Percentiles rank a stretch among this genome's conserved stretches.
Conservation (phyloP, 257 asterid genomes). For the Thymus mandschuricus region DNA sequence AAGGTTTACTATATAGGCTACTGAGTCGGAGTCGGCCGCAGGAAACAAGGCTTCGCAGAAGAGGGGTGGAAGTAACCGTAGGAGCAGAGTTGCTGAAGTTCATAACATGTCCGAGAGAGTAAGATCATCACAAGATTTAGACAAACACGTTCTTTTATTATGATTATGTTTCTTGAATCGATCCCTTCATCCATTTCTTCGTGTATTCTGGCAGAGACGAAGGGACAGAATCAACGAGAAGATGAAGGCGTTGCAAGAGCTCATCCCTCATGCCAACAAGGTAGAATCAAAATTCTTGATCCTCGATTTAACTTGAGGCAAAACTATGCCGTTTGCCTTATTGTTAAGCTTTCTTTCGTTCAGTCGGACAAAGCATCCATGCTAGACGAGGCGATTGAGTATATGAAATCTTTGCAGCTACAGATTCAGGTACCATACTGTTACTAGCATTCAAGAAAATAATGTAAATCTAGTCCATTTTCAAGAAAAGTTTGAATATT, state of each 20-base stretch:
- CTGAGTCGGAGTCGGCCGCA: constrained; percentile 59
- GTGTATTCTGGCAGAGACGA: constrained; percentile 53
- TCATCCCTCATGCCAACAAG: constrained; percentile 85
- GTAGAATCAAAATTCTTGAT: constrained; percentile 37
- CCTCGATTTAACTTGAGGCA: neutral
- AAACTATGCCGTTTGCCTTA: neutral
- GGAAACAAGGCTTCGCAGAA: constrained; percentile 60
- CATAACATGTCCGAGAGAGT: constrained; percentile 94
- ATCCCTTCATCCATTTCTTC: neutral
- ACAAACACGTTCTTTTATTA: no score
- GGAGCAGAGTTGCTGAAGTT: constrained; percentile 84
- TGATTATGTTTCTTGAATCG: neutral
- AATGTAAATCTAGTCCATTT: neutral
- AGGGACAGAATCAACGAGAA: constrained; percentile 88
- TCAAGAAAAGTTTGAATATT: neutral
- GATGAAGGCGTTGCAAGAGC: constrained; percentile 89
- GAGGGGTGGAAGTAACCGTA: constrained; percentile 62
- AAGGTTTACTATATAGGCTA: constrained; percentile 49
- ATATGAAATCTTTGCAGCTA: constrained; percentile 80
- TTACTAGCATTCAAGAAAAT: neutral
- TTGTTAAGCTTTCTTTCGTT: neutral
- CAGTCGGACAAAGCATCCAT: constrained; percentile 90
- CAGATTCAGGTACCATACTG: constrained; percentile 74
- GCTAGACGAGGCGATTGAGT: constrained; percentile 89
- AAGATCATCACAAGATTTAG: constrained; percentile 18